A percentile compares a stretch with the other conserved stretches of the same genome.
Evolutionary conservation across 176 grass and related monocot species (phyloP).

Genomic region (Phragmites australis): DNA sequence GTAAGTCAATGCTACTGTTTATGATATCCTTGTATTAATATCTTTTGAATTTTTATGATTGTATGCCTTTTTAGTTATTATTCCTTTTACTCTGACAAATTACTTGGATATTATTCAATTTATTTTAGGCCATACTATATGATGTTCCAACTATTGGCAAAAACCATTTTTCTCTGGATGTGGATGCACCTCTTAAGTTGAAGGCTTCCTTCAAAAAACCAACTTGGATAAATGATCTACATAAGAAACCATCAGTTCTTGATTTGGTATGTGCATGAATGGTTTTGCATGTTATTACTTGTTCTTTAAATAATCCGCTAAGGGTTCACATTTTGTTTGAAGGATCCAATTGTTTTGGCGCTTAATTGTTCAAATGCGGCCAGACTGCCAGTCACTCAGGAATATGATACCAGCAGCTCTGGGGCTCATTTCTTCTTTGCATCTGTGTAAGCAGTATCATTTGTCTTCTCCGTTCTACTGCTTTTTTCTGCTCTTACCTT

Average conservation of each 20-base stretch:
- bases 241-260: slow-evolving; percentile 53
- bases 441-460: slow-evolving; percentile 56
- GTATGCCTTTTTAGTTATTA: not conserved
- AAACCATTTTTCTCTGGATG: slow-evolving; percentile 71
- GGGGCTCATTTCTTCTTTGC: slow-evolving; percentile 40
- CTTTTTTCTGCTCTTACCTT: slow-evolving; percentile 40
- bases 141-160: slow-evolving; percentile 66
- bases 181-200: slow-evolving; percentile 44
- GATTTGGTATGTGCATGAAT: slow-evolving; percentile 65
- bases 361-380: slow-evolving; percentile 83
- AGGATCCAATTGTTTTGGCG: slow-evolving; percentile 74
- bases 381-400: slow-evolving; percentile 46
- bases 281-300: slow-evolving; percentile 24
- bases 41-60: slow-evolving; percentile 10
- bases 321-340: slow-evolving; percentile 37
- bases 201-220: slow-evolving; percentile 52
- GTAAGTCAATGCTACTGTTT: slow-evolving; percentile 65
- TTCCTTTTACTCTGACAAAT: slow-evolving; percentile 26
- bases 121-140: slow-evolving; percentile 80
- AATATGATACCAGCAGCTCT: slow-evolving; percentile 32
- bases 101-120: slow-evolving; percentile 30
- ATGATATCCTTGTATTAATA: slow-evolving; percentile 13
- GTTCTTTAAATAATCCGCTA: slow-evolving; percentile 19
- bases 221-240: slow-evolving; percentile 74
- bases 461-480: slow-evolving; percentile 18